Evolutionary conservation across 106 monocot genomes (phyloP).

Genomic region (Acorus gramineus): DNA sequence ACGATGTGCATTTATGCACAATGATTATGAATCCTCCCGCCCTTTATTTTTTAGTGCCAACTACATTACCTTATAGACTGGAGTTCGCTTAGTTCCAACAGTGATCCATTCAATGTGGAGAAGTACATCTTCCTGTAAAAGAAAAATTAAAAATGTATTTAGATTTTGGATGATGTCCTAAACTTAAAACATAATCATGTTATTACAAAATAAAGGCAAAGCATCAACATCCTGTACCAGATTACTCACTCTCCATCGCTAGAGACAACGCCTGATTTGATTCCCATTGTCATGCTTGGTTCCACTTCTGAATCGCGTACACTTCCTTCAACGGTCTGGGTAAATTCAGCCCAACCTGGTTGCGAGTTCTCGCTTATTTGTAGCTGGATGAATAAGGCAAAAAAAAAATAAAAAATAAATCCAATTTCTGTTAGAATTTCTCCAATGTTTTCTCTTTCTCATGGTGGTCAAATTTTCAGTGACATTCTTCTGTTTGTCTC

Average conservation of each 20-base stretch:
- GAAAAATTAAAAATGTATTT: slow-evolving; percentile 1
- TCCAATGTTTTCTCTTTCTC: background rate
- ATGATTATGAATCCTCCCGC: too few species aligned
- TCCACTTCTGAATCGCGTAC: slow-evolving; percentile 19
- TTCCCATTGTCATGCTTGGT: slow-evolving; percentile 14
- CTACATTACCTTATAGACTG: slow-evolving; percentile 55
- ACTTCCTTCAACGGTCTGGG: slow-evolving; percentile 16
- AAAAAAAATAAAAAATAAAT: slow-evolving; percentile 6
- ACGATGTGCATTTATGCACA: too few species aligned
- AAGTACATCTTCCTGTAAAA: slow-evolving; percentile 56
- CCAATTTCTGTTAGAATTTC: background rate
- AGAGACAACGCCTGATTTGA: slow-evolving; percentile 49
- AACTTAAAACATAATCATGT: background rate
- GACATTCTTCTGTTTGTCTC: too few species aligned
- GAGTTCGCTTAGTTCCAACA: slow-evolving; percentile 60
- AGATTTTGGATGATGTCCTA: background rate
- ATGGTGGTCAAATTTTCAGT: too few species aligned
- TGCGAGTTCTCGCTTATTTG: slow-evolving; percentile 64
- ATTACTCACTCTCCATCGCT: slow-evolving; percentile 77
- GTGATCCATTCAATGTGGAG: slow-evolving; percentile 34
- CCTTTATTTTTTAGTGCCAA: too few species aligned
- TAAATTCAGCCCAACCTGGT: slow-evolving; percentile 58
- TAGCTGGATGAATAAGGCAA: slow-evolving; percentile 27
- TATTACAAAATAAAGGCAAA: too few species aligned
- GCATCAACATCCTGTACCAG: slow-evolving; percentile 21